phyloP scores from a whole-genome alignment of 1,284 basidiomycete species.

The Rhodotorula sp. region DNA sequence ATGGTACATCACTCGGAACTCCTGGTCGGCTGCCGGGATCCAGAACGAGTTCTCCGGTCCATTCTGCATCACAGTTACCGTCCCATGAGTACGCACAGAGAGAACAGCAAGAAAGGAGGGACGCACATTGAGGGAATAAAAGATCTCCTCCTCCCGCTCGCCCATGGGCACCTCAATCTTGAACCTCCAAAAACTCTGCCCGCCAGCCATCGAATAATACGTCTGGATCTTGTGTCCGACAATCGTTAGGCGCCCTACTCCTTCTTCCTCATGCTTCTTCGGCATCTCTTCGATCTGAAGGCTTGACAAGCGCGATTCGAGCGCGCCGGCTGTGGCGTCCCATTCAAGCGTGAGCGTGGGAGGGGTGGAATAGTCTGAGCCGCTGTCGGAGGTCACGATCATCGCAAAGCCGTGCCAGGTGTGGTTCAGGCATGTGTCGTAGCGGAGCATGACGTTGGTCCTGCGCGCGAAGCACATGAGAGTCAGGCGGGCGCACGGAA shows the following conservation, averaged over 20 bases:
- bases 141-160: constrained; percentile 70
- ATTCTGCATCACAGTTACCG: constrained; percentile 39
- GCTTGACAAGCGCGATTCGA: constrained; percentile 11
- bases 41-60: constrained; percentile 77
- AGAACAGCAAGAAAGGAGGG: not conserved
- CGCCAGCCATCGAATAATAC: constrained; percentile 63
- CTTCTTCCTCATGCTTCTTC: too few species aligned
- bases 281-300: constrained; percentile 28
- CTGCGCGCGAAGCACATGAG: not conserved
- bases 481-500: not conserved
- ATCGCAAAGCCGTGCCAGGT: constrained; percentile 70
- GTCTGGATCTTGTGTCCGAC: constrained; percentile 75
- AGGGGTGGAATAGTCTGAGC: constrained; percentile 45
- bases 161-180: constrained; percentile 77
- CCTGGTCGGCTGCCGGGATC: constrained; percentile 76
- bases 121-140: constrained; percentile 57
- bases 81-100: not conserved
- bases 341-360: constrained; percentile 74
- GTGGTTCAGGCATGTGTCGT: constrained; percentile 77
- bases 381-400: constrained; percentile 47
- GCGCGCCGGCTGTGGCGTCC: constrained; percentile 53
- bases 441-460: constrained; percentile 23
- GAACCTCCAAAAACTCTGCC: constrained; percentile 80
- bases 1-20: constrained; percentile 62
- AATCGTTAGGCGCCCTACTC: constrained; percentile 38